Percentiles rank a stretch among this genome's conserved stretches.
Conservation (phyloP, 73 alveolate species). For the Diophrys appendiculata region DNA sequence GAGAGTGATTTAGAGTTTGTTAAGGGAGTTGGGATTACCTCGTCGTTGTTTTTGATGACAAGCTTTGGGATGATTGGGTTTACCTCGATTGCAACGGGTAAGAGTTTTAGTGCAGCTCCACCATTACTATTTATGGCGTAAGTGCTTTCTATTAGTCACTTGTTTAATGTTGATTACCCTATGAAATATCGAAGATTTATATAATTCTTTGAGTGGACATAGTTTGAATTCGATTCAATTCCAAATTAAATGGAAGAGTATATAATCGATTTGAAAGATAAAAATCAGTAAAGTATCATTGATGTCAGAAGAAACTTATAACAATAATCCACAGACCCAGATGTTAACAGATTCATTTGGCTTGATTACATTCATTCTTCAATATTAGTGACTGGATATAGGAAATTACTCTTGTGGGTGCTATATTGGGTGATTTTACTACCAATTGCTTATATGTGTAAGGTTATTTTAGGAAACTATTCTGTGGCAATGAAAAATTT, state of each 20-base stretch:
- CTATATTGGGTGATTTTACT: conserved; percentile 14
- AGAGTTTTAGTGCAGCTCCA: not conserved
- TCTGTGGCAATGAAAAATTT: conserved; percentile 5
- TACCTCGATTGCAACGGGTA: not conserved
- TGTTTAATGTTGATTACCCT: not conserved
- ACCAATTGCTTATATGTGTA: conserved; percentile 10
- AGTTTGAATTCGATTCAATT: not conserved
- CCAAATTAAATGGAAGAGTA: not conserved
- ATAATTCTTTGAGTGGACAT: not conserved
- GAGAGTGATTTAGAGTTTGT: not conserved
- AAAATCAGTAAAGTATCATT: not conserved
- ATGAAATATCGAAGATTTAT: not conserved
- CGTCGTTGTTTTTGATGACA: not conserved
- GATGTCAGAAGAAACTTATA: not conserved
- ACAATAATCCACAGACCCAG: not conserved
- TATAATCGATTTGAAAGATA: not conserved
- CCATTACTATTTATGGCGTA: not conserved
- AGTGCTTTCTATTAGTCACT: not conserved
- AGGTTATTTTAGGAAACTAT: conserved; percentile 18
- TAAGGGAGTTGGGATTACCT: not conserved
- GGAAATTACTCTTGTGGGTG: conserved; percentile 33
- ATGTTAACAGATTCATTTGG: not conserved
- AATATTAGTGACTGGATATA: conserved; percentile 1
- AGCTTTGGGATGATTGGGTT: not conserved
- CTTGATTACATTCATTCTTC: conserved; percentile 5